A percentile compares a stretch with the other conserved stretches of the same genome.
Evolutionary conservation across 1,139 yeast species (phyloP).

Genomic region (Taphrina confusa): DNA sequence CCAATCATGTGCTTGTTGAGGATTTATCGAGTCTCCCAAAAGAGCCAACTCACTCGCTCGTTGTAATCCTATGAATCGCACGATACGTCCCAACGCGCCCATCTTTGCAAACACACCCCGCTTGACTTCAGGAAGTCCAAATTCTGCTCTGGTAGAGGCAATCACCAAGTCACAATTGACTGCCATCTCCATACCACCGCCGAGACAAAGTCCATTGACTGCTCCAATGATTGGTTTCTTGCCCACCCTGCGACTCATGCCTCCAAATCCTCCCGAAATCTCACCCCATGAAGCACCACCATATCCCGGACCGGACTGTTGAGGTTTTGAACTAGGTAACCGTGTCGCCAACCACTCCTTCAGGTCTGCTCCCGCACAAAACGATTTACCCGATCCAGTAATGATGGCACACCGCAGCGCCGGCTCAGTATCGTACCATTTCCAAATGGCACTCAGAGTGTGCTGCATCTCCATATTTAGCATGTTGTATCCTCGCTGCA

Average conservation of each 20-base stretch:
- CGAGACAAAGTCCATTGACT: slow-evolving; percentile 45
- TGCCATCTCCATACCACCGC: slow-evolving; percentile 46
- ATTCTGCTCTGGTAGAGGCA: slow-evolving; percentile 43
- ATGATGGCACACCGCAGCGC: slow-evolving; percentile 44
- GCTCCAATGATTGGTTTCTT: slow-evolving; percentile 46
- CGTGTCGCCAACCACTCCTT: slow-evolving; percentile 42
- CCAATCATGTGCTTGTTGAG: slow-evolving; percentile 44
- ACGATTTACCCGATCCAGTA: slow-evolving; percentile 45
- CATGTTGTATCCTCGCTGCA: slow-evolving; percentile 34
- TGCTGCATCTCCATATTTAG: slow-evolving; percentile 35
- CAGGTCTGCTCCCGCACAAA: slow-evolving; percentile 46
- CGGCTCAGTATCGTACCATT: slow-evolving; percentile 44
- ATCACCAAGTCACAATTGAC: slow-evolving; percentile 46
- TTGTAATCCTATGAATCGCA: slow-evolving; percentile 42
- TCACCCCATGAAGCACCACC: slow-evolving; percentile 24
- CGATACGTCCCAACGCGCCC: slow-evolving; percentile 46
- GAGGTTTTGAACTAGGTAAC: background rate
- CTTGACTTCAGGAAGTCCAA: slow-evolving; percentile 45
- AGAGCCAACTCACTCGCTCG: slow-evolving; percentile 45
- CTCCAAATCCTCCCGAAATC: slow-evolving; percentile 44
- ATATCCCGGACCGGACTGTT: background rate
- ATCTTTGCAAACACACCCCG: slow-evolving; percentile 46
- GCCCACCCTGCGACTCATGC: slow-evolving; percentile 44
- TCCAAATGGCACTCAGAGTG: slow-evolving; percentile 23
- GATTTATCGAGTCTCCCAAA: slow-evolving; percentile 45